Percentiles rank a stretch among this genome's conserved stretches.
Evolutionary conservation across 768 basidiomycete genomes (phyloP).

Genomic region (Lactarius hengduanensis): DNA sequence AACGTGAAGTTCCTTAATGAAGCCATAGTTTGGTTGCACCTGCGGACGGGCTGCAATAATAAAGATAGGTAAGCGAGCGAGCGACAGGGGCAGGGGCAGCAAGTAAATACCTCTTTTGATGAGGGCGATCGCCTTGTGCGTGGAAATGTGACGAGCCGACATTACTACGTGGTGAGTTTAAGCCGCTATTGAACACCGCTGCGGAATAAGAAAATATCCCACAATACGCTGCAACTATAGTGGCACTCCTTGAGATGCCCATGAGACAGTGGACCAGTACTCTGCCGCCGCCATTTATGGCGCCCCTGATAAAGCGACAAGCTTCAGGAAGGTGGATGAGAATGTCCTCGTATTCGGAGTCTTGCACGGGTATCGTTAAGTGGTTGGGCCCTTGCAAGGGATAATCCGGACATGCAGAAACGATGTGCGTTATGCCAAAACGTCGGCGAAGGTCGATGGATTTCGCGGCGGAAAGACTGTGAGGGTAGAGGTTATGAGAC

Average conservation of each 20-base stretch:
- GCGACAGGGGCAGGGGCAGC: constrained; percentile 18
- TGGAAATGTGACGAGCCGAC: constrained; percentile 20
- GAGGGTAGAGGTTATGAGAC: neutral
- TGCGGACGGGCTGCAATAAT: constrained; percentile 38
- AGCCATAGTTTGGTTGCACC: constrained; percentile 46
- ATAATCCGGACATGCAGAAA: constrained; percentile 69
- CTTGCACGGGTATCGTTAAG: constrained; percentile 61
- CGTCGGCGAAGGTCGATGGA: constrained; percentile 41
- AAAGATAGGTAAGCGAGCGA: constrained; percentile 17
- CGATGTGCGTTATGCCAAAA: constrained; percentile 73
- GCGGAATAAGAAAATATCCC: constrained; percentile 32
- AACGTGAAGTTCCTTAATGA: constrained; percentile 56
- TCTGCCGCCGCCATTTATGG: constrained; percentile 50
- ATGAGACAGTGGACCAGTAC: constrained; percentile 73
- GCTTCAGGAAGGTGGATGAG: constrained; percentile 62
- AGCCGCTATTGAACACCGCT: neutral
- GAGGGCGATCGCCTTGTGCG: constrained; percentile 21
- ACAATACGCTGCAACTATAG: constrained; percentile 79
- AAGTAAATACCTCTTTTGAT: constrained; percentile 41
- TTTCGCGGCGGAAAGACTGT: constrained; percentile 26
- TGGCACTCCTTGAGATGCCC: constrained; percentile 69
- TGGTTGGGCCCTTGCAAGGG: constrained; percentile 61
- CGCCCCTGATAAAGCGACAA: constrained; percentile 61
- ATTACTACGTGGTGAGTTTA: constrained; percentile 26
- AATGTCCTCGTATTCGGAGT: constrained; percentile 53